Percentiles rank a stretch among this genome's conserved stretches.
Evolutionary conservation across 192 early-diverging fungal genomes (phyloP).

Genomic region (Cladochytrium replicatum): DNA sequence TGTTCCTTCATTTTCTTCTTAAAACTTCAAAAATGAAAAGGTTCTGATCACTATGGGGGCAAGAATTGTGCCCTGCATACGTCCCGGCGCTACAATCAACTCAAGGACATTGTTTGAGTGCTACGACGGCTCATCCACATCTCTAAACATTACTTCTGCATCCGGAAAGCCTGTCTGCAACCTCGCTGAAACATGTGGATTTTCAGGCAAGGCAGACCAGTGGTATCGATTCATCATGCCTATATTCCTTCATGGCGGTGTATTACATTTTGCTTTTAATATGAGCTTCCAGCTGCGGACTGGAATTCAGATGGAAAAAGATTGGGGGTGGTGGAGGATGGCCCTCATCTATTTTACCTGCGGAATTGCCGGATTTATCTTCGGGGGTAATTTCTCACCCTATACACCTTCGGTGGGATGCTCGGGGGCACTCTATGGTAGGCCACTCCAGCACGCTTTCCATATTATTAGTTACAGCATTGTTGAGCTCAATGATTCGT

Average conservation of each 20-base stretch:
- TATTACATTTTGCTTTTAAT: slow-evolving; percentile 71
- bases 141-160: no score
- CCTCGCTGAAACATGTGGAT: slow-evolving; percentile 49
- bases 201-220: slow-evolving; percentile 54
- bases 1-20: not conserved
- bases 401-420: slow-evolving; percentile 46
- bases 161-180: slow-evolving; percentile 35
- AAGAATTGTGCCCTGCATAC: slow-evolving; percentile 74
- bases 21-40: slow-evolving; percentile 26
- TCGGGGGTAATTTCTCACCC: slow-evolving; percentile 58
- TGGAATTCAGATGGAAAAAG: slow-evolving; percentile 63
- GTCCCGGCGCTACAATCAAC: slow-evolving; percentile 11
- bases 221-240: slow-evolving; percentile 71
- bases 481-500: no score
- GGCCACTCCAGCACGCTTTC: no score
- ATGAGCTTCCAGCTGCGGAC: slow-evolving; percentile 55
- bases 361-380: slow-evolving; percentile 70
- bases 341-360: slow-evolving; percentile 59
- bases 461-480: no score
- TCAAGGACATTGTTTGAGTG: not conserved
- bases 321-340: slow-evolving; percentile 65
- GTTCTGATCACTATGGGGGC: slow-evolving; percentile 62
- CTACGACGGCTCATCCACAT: no score
- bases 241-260: slow-evolving; percentile 73
- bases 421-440: slow-evolving; percentile 46